phyloP scores from a whole-genome alignment of 306 rosid genomes.

The Sphenostylis stenocarpa region DNA sequence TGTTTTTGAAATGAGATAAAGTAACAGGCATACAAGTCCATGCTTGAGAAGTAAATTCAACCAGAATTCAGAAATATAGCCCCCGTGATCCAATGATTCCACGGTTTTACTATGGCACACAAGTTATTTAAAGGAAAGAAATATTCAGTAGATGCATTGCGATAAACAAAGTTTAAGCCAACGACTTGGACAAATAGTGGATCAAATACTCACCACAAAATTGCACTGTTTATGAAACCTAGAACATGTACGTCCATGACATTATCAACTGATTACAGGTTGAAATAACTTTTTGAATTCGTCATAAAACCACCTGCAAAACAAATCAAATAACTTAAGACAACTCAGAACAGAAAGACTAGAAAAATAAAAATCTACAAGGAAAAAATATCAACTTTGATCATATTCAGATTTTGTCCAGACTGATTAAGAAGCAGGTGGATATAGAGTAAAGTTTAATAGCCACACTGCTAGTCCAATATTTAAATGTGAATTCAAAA shows the following conservation, averaged over 20 bases:
- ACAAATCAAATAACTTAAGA: slow-evolving; percentile 14
- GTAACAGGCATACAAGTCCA: not conserved
- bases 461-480: not conserved
- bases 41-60: not conserved
- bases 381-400: not conserved
- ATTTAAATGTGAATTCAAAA: slow-evolving; percentile 17
- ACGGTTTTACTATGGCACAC: not conserved
- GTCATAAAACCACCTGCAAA: slow-evolving; percentile 79
- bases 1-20: not conserved
- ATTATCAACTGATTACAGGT: slow-evolving; percentile 55
- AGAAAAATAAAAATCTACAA: not conserved
- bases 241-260: slow-evolving; percentile 14
- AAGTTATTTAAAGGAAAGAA: not conserved
- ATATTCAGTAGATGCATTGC: slow-evolving; percentile 1
- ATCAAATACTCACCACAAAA: slow-evolving; percentile 40
- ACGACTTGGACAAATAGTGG: not conserved
- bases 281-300: slow-evolving; percentile 67
- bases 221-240: slow-evolving; percentile 27
- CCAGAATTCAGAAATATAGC: not conserved
- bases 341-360: not conserved
- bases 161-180: not conserved
- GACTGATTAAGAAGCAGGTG: not conserved
- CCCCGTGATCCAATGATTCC: not conserved
- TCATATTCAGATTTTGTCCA: not conserved
- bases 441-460: not conserved